Evolutionary conservation across 495 filamentous ascomycete species (phyloP).

Genomic region (Elasticomyces elasticus): DNA sequence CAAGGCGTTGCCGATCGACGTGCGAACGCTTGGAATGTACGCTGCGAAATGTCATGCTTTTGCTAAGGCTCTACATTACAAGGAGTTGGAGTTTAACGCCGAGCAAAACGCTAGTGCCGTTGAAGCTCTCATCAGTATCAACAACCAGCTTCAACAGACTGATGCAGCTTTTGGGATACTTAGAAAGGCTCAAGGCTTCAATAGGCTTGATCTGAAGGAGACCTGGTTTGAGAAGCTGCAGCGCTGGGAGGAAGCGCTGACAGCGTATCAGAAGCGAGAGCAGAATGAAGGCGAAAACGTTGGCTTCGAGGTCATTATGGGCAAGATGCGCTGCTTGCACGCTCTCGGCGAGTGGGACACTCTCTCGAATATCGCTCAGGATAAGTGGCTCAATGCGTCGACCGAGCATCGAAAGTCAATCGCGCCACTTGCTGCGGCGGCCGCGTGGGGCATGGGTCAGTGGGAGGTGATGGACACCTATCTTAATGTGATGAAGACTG

Average conservation of each 20-base stretch:
- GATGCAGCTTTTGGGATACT: conserved; percentile 97
- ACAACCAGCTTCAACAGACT: conserved; percentile 94
- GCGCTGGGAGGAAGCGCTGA: conserved; percentile 95
- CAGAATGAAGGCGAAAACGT: conserved; percentile 54
- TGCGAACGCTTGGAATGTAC: conserved; percentile 81
- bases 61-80: conserved; percentile 96
- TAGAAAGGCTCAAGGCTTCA: conserved; percentile 85
- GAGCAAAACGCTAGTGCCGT: conserved; percentile 94
- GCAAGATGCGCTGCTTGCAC: conserved; percentile 97
- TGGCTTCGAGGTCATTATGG: conserved; percentile 90
- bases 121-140: conserved; percentile 94
- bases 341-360: conserved; percentile 96
- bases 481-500: conserved; percentile 81
- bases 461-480: conserved; percentile 98
- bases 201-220: conserved; percentile 87
- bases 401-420: conserved; percentile 77
- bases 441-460: conserved; percentile 93
- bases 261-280: conserved; percentile 75
- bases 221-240: conserved; percentile 98
- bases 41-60: conserved; percentile 94
- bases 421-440: conserved; percentile 84
- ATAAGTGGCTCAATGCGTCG: conserved; percentile 82
- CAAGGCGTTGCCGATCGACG: conserved; percentile 94
- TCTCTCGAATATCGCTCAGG: conserved; percentile 74
- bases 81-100: conserved; percentile 94